These are phyloP conservation scores for Cercospora zeina DNA, from an alignment of 2,329 filamentous ascomycete species.

Conservation along the genomic window DNA sequence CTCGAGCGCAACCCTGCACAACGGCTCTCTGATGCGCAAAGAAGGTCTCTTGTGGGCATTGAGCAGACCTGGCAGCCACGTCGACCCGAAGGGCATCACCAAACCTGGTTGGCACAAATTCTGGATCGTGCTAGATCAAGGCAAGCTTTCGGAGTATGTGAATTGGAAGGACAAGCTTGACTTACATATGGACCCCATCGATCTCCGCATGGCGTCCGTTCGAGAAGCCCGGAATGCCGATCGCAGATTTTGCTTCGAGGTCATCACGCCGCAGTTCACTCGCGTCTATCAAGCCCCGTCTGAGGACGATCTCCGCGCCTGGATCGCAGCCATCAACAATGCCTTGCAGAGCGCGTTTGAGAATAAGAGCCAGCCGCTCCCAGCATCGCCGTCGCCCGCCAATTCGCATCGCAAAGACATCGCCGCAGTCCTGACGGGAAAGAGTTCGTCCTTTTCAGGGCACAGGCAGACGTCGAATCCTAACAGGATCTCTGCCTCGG, in stretches of 20 bases:
- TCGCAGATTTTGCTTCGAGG: conserved; percentile 93
- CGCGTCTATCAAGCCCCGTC: conserved; percentile 96
- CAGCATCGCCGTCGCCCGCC: conserved; percentile 48
- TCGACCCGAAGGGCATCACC: conserved; percentile 91
- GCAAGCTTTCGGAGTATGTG: conserved; percentile 94
- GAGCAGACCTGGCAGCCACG: conserved; percentile 88
- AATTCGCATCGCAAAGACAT: conserved; percentile 76
- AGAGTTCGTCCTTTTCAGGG: conserved; percentile 71
- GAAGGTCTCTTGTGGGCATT: conserved; percentile 94
- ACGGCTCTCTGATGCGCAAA: conserved; percentile 69
- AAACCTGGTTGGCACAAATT: conserved; percentile 99
- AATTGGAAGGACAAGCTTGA: conserved; percentile 99
- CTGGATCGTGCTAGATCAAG: conserved; percentile 97
- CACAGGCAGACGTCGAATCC: conserved; percentile 52
- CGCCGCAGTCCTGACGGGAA: conserved; percentile 87
- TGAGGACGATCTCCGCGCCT: conserved; percentile 95
- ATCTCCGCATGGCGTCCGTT: conserved; percentile 94
- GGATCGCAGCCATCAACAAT: conserved; percentile 96
- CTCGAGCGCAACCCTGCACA: conserved; percentile 53
- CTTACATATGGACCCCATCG: conserved; percentile 96
- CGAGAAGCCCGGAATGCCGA: conserved; percentile 93
- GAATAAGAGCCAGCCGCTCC: conserved; percentile 57
- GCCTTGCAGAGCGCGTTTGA: conserved; percentile 95
- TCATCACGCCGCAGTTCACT: conserved; percentile 95
- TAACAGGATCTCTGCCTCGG: conserved; percentile 44